Conservation (phyloP, 257 asterid genomes). For the Solanum ahanhuiri region DNA sequence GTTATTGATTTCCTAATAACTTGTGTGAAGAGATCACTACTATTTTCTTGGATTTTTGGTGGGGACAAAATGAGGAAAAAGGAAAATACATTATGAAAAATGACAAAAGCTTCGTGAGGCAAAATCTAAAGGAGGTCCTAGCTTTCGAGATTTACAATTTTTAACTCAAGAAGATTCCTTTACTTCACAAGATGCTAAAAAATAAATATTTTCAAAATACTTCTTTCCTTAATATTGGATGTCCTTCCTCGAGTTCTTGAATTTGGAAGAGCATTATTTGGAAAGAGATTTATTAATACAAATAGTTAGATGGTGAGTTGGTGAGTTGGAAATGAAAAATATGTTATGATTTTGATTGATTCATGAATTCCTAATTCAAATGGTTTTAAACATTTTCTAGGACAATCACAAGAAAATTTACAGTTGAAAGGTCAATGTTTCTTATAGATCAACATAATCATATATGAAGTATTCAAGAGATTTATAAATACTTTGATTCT, state of each 20-base stretch:
- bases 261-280: not conserved
- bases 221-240: not conserved
- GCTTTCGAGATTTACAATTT: not conserved
- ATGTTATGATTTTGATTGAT: not conserved
- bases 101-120: not conserved
- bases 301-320: not conserved
- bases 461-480: not conserved
- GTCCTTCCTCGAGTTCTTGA: not conserved
- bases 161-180: not conserved
- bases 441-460: not conserved
- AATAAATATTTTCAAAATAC: not conserved
- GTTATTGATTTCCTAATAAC: not conserved
- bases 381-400: not conserved
- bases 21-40: not conserved
- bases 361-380: too few species aligned
- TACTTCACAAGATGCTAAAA: not conserved
- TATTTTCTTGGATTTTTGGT: too few species aligned
- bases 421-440: too few species aligned
- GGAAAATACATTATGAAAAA: not conserved
- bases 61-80: not conserved
- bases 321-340: not conserved
- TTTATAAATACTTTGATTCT: not conserved
- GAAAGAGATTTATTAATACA: too few species aligned
- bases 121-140: too few species aligned
- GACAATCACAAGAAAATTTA: not conserved